Evolutionary conservation across 1,284 basidiomycete species (phyloP).

Genomic region (Cryptococcus depauperatus): DNA sequence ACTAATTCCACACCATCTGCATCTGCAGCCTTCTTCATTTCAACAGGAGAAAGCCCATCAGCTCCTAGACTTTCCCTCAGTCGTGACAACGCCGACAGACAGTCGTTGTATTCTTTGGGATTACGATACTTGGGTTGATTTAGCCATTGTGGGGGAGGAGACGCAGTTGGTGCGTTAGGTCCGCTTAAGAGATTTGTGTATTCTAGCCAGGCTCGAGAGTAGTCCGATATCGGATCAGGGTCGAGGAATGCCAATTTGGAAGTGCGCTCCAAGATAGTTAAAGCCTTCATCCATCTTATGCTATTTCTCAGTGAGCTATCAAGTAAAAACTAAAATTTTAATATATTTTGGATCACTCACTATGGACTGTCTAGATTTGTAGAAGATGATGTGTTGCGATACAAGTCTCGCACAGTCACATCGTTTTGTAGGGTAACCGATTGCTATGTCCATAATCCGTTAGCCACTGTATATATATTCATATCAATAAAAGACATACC

Average conservation of each 20-base stretch:
- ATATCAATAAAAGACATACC: conserved; percentile 12
- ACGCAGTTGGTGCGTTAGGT: conserved; percentile 2
- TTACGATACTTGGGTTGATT: conserved; percentile 38
- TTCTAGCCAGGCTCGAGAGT: conserved; percentile 24
- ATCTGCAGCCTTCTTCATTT: conserved; percentile 23
- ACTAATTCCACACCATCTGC: conserved; percentile 25
- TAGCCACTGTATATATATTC: neutral
- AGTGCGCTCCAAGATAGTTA: conserved; percentile 33
- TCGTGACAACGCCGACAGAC: conserved; percentile 25
- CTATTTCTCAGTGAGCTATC: conserved; percentile 3
- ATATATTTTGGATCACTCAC: conserved; percentile 26
- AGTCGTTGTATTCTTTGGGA: conserved; percentile 29
- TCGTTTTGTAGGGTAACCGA: conserved; percentile 30
- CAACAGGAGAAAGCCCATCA: conserved; percentile 34
- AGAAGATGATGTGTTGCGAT: conserved; percentile 15
- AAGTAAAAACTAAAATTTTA: neutral
- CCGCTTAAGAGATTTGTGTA: conserved; percentile 16
- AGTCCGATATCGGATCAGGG: conserved; percentile 30
- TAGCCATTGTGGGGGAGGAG: conserved; percentile 25
- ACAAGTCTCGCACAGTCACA: conserved; percentile 32
- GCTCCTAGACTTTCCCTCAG: conserved; percentile 22
- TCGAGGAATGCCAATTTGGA: conserved; percentile 35
- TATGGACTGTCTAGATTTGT: conserved; percentile 22
- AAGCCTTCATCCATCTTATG: conserved; percentile 28
- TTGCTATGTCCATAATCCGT: conserved; percentile 12